Base-by-base conservation (phyloP, 192 early-diverging fungal species). In the Chytriomyces hyalinus region DNA sequence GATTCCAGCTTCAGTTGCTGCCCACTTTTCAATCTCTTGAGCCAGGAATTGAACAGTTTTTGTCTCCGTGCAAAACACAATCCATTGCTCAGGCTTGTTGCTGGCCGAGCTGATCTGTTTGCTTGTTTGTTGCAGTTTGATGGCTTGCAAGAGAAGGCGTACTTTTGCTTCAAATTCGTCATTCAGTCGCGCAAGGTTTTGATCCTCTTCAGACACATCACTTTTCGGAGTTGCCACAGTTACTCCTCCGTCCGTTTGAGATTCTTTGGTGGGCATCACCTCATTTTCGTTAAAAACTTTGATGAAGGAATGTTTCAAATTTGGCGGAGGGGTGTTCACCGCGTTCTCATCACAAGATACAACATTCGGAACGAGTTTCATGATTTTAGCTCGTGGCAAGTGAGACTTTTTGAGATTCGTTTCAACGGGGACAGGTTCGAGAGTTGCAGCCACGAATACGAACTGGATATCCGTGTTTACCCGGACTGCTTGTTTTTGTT, bases 21-120 rank as follows among this genome's bases (percentile, higher is more conserved):
- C 50, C 74, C 75, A 81, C 15, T 26, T 11, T 44, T 9, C 15
- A 3, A 73, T 20, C 44, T 65, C 63, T 9, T 26, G 24, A 47
- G 28, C 63, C 5, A 75, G 47, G 53, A 53, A 65, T 48, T 78
- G 76, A 45, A 76, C 80, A 6, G 76, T 76, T 50, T 77, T 63
- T 22, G 78, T 77, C 15, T 84, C 91, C 80, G 96, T 97, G 85
- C 95, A 96, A 78, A 98, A 98, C 3, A 98, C 83, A 22, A 98
- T 49, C 73, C 73, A 75, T 49, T 75, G 73, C 6, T 64, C 24
- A 57, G 20, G 53, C 22, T 5, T 11, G 45, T 3, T 3, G 11
- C 8, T 9, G 8, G 26, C 8, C 13, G 26, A 8, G 9, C 44
- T 43, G 7, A 67, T 67, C 36, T 91, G 88, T 24, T 69, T 66